Evolutionary conservation across 345 rosid genomes (phyloP).

Genomic region (Pugionium dolabratum): DNA sequence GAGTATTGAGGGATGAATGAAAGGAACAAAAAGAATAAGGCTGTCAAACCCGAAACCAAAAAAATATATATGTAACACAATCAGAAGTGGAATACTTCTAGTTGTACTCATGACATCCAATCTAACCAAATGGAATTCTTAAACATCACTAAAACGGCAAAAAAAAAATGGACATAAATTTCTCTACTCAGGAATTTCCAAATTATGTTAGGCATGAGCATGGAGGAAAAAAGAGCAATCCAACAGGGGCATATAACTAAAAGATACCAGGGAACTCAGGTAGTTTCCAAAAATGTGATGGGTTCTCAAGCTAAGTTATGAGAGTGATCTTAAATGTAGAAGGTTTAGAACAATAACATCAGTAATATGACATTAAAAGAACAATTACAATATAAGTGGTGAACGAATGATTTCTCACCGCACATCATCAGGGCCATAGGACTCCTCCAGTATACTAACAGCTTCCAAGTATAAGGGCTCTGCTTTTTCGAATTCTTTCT

Average conservation of each 20-base stretch:
- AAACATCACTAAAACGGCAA: slow-evolving; percentile 5
- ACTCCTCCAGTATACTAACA: slow-evolving; percentile 67
- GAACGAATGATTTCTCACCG: slow-evolving; percentile 53
- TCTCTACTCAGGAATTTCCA: neutral
- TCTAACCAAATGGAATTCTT: neutral
- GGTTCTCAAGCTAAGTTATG: slow-evolving; percentile 4
- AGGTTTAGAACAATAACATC: neutral
- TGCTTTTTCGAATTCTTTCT: slow-evolving; percentile 73
- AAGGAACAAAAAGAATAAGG: neutral
- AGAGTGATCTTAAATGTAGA: neutral
- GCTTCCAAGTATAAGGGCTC: slow-evolving; percentile 92
- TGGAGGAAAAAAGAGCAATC: neutral
- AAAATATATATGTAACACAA: neutral
- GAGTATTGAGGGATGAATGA: slow-evolving; percentile 8
- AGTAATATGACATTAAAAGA: neutral
- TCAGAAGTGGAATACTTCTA: neutral
- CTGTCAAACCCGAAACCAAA: neutral
- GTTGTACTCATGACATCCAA: neutral
- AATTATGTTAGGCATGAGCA: neutral
- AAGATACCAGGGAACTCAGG: neutral
- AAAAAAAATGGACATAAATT: neutral
- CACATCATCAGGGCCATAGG: slow-evolving; percentile 81
- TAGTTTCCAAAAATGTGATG: slow-evolving; percentile 9
- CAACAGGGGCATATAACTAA: slow-evolving; percentile 3
- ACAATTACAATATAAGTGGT: neutral